Evolutionary conservation across 2,329 filamentous ascomycete genomes (phyloP).

Genomic region (Plectosphaerella sp.): DNA sequence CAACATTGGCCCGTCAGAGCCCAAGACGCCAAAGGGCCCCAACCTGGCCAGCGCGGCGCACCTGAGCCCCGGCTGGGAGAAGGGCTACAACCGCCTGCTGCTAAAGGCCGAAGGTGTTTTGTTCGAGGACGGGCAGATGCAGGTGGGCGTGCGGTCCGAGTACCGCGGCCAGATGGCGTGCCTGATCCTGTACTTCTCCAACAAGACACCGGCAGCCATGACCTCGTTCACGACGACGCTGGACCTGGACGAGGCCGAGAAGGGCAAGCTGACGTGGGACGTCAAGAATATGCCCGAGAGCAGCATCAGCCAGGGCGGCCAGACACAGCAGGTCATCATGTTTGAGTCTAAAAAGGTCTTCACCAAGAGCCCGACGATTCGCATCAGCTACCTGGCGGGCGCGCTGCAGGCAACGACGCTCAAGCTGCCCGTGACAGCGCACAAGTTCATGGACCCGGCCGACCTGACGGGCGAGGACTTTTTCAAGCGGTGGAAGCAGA

Average conservation of each 20-base stretch:
- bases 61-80: conserved; percentile 90
- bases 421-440: conserved; percentile 80
- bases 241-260: conserved; percentile 69
- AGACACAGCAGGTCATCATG: conserved; percentile 92
- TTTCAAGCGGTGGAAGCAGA: conserved; percentile 99
- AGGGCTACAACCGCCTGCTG: conserved; percentile 79
- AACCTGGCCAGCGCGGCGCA: conserved; percentile 92
- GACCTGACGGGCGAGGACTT: conserved; percentile 87
- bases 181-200: conserved; percentile 91
- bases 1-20: conserved; percentile 50
- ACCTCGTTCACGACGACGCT: conserved; percentile 92
- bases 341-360: conserved; percentile 85
- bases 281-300: conserved; percentile 86
- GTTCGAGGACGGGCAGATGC: conserved; percentile 92
- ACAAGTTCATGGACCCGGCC: conserved; percentile 96
- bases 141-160: conserved; percentile 87
- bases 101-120: conserved; percentile 79
- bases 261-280: conserved; percentile 71
- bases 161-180: conserved; percentile 95
- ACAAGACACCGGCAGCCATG: conserved; percentile 82
- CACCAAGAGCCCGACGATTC: conserved; percentile 79
- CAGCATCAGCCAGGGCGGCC: conserved; percentile 66
- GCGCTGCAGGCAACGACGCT: conserved; percentile 89
- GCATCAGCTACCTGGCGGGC: conserved; percentile 90
- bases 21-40: conserved; percentile 59